Percentiles rank a stretch among this genome's conserved stretches.
These are phyloP conservation scores for Rutstroemia sp. DNA, from an alignment of 2,329 filamentous ascomycete genomes.

Conservation along the genomic window DNA sequence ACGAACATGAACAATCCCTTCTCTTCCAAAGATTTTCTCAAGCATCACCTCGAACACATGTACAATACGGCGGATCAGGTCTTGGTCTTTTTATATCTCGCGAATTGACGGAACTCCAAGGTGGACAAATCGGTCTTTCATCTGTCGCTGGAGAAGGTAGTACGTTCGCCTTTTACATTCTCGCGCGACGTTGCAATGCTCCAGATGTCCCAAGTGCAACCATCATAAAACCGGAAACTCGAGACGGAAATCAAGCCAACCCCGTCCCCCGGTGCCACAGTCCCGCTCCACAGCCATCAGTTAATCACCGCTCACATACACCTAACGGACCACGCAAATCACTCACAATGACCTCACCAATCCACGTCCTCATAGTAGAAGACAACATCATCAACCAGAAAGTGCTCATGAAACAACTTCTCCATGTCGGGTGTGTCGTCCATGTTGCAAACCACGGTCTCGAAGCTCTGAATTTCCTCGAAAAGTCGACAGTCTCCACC, in stretches of 20 bases:
- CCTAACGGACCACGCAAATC: neutral
- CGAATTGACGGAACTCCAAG: conserved; percentile 72
- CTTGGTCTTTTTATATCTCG: conserved; percentile 74
- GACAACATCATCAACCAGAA: conserved; percentile 49
- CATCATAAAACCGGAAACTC: neutral
- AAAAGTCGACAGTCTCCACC: conserved; percentile 16
- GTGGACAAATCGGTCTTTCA: conserved; percentile 69
- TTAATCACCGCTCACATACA: neutral
- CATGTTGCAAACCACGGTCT: conserved; percentile 50
- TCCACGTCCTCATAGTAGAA: conserved; percentile 46
- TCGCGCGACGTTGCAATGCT: conserved; percentile 11
- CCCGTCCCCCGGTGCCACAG: conserved; percentile 5
- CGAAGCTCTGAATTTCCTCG: conserved; percentile 41
- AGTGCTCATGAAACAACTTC: conserved; percentile 40
- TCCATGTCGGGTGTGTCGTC: conserved; percentile 33
- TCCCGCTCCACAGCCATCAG: neutral
- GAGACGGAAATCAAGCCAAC: neutral
- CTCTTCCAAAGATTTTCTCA: conserved; percentile 71
- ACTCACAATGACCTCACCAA: conserved; percentile 6
- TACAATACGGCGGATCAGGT: conserved; percentile 72
- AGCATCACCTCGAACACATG: conserved; percentile 66
- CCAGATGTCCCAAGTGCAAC: neutral
- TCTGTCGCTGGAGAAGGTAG: conserved; percentile 63
- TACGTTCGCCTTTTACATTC: conserved; percentile 69
- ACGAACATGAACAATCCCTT: conserved; percentile 61